phyloP scores from a whole-genome alignment of 208 protist species.

The Leishmania braziliensis region DNA sequence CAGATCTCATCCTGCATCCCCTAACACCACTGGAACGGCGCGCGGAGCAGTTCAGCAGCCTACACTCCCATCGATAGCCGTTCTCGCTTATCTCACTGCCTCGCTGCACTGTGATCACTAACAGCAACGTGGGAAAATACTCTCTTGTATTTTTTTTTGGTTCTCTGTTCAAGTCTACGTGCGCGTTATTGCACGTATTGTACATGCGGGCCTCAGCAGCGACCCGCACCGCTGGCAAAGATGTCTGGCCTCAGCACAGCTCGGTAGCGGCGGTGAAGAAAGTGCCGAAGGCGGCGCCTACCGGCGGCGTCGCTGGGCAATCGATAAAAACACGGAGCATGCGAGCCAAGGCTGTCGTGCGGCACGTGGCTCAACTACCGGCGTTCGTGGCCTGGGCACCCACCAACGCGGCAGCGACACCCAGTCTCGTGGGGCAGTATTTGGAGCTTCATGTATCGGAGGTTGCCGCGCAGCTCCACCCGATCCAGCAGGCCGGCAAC shows the following conservation, averaged over 20 bases:
- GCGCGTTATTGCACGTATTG: not conserved
- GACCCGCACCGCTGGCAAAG: not conserved
- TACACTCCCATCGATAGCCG: not conserved
- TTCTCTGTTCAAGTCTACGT: not conserved
- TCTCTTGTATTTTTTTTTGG: not conserved
- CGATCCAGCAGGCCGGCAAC: conserved; percentile 25
- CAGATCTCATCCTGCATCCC: not conserved
- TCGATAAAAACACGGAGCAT: not conserved
- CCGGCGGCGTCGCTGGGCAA: not conserved
- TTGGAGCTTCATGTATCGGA: conserved; percentile 18
- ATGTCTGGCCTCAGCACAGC: conserved; percentile 1
- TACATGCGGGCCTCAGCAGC: not conserved
- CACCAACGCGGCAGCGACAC: not conserved
- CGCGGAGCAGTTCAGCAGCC: not conserved
- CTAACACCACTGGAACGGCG: not conserved
- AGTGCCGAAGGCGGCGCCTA: not conserved
- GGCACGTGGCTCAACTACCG: conserved; percentile 21
- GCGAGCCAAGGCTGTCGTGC: conserved; percentile 22
- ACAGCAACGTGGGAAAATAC: not conserved
- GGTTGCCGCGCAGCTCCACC: conserved; percentile 24
- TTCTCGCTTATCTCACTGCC: not conserved
- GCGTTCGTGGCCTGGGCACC: conserved; percentile 22
- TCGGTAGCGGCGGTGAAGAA: not conserved
- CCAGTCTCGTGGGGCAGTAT: conserved; percentile 19
- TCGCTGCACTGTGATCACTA: not conserved